A percentile compares a stretch with the other conserved stretches of the same genome.
Evolutionary conservation across 176 grass and related monocot species (phyloP).

Genomic region (Paspalum notatum): DNA sequence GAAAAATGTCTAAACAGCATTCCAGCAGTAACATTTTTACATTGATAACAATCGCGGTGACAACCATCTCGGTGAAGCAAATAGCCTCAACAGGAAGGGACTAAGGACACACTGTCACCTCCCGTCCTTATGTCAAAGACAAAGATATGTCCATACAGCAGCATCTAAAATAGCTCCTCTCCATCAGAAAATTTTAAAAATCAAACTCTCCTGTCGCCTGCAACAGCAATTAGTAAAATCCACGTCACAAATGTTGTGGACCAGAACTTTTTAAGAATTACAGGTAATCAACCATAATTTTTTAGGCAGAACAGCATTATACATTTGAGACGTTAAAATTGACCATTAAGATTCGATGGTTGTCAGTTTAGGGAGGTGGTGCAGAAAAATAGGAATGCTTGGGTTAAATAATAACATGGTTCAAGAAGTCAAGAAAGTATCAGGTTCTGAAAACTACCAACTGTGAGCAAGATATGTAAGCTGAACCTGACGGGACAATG

Average conservation of each 20-base stretch:
- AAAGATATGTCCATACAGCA: conserved; percentile 49
- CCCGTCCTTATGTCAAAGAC: conserved; percentile 56
- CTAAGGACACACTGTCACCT: conserved; percentile 35
- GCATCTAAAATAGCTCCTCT: conserved; percentile 55
- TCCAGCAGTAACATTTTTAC: conserved; percentile 50
- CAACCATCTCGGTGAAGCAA: conserved; percentile 39
- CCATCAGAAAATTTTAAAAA: conserved; percentile 56
- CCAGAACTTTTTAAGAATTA: neutral
- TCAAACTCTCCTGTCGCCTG: conserved; percentile 74
- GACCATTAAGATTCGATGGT: too few species aligned
- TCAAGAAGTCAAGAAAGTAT: too few species aligned
- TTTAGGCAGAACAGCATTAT: neutral
- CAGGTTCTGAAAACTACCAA: too few species aligned
- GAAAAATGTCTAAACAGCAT: conserved; percentile 40
- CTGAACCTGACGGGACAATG: too few species aligned
- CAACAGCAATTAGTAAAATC: conserved; percentile 25
- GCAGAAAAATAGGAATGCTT: too few species aligned
- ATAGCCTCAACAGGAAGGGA: conserved; percentile 39
- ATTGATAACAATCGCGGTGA: conserved; percentile 39
- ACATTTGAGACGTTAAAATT: neutral
- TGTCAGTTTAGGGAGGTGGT: too few species aligned
- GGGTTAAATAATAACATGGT: too few species aligned
- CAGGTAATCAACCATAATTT: neutral
- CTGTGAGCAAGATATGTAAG: too few species aligned
- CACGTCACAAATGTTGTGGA: conserved; percentile 18